Conservation (phyloP, 2,329 filamentous ascomycete species). For the Calonectria crousiana region DNA sequence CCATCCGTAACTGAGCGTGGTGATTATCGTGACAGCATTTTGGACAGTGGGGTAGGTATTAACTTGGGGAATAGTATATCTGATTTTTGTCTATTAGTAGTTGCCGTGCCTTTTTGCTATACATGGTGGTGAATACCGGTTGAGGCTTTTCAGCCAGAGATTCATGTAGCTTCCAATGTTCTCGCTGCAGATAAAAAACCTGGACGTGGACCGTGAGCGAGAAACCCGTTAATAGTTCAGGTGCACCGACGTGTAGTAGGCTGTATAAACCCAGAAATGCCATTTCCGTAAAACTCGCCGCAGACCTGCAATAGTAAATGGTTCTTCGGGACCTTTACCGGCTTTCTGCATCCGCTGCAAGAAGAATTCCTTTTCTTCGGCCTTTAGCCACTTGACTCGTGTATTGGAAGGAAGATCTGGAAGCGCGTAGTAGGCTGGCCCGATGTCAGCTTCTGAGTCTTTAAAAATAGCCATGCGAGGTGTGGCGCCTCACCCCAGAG, state of each 20-base stretch:
- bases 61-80: not conserved
- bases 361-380: constrained; percentile 4
- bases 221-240: not conserved
- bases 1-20: not conserved
- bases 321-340: not conserved
- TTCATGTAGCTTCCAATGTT: constrained; percentile 2
- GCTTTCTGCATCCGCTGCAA: not conserved
- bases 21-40: not conserved
- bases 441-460: not conserved
- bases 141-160: not conserved
- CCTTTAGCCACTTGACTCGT: not conserved
- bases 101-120: not conserved
- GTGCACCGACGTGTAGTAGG: not conserved
- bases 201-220: not conserved
- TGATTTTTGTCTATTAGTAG: not conserved
- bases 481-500: not conserved
- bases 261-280: constrained; percentile 1
- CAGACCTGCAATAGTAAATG: not conserved
- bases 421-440: not conserved
- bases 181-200: not conserved
- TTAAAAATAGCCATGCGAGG: not conserved
- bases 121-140: not conserved
- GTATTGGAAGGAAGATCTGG: constrained; percentile 4
- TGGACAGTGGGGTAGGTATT: constrained; percentile 3
- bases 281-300: not conserved